These are phyloP conservation scores for Alternaria brassicicola DNA, from an alignment of 2,329 filamentous ascomycete species.

Conservation along the genomic window DNA sequence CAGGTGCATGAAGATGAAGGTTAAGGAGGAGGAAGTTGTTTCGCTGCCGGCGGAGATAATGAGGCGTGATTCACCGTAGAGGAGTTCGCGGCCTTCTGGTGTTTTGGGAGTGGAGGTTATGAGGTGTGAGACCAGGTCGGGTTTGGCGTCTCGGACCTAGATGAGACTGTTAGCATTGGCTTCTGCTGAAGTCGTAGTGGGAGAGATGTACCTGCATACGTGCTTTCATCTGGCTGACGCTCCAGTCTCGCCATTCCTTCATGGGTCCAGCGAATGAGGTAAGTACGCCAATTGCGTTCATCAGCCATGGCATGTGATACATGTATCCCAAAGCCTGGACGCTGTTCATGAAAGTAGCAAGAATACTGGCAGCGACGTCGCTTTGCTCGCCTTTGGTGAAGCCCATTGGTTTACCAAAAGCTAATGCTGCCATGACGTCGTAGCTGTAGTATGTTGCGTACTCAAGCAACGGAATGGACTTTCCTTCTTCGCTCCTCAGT, in stretches of 20 bases:
- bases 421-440: conserved; percentile 55
- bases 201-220: conserved; percentile 27
- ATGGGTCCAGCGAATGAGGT: conserved; percentile 32
- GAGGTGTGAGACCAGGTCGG: conserved; percentile 33
- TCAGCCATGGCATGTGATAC: conserved; percentile 37
- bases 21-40: conserved; percentile 59
- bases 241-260: conserved; percentile 36
- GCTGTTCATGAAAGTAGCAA: conserved; percentile 43
- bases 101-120: conserved; percentile 26
- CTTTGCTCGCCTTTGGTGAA: conserved; percentile 44
- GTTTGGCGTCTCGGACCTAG: conserved; percentile 21
- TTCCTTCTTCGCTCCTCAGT: conserved; percentile 23
- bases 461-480: conserved; percentile 47
- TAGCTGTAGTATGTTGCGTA: conserved; percentile 54
- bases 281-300: conserved; percentile 30
- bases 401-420: conserved; percentile 53
- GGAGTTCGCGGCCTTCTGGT: conserved; percentile 22
- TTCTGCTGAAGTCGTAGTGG: not conserved
- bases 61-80: conserved; percentile 40
- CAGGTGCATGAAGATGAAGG: conserved; percentile 55
- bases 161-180: not conserved
- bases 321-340: conserved; percentile 30
- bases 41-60: conserved; percentile 47
- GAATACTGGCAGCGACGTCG: conserved; percentile 25
- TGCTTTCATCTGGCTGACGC: conserved; percentile 26